Conservation (phyloP, 2,329 filamentous ascomycete genomes). For the Cladosporium sp. region DNA sequence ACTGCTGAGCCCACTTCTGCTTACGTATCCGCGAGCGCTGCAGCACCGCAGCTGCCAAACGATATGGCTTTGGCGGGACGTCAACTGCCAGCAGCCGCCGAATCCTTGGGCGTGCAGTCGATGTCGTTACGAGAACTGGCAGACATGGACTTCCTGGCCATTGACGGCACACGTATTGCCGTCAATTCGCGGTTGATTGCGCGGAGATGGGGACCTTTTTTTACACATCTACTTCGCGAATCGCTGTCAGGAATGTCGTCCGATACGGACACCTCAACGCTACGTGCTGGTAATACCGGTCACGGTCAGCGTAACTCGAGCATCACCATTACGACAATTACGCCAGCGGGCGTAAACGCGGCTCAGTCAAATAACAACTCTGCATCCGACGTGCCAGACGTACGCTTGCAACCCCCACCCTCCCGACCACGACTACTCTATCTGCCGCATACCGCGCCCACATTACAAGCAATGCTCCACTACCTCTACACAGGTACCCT, state of each 20-base stretch:
- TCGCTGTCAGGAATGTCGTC: slow-evolving; percentile 61
- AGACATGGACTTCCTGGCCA: slow-evolving; percentile 94
- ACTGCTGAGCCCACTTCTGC: slow-evolving; percentile 72
- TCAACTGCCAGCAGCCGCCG: slow-evolving; percentile 69
- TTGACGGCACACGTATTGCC: slow-evolving; percentile 85
- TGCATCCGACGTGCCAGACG: slow-evolving; percentile 48
- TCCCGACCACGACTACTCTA: slow-evolving; percentile 82
- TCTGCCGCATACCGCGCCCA: slow-evolving; percentile 85
- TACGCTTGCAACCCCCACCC: slow-evolving; percentile 49
- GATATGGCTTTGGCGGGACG: slow-evolving; percentile 67
- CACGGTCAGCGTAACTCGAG: slow-evolving; percentile 70
- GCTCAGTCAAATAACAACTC: slow-evolving; percentile 46
- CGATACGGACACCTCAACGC: slow-evolving; percentile 68
- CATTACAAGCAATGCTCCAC: slow-evolving; percentile 83
- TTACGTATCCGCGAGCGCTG: slow-evolving; percentile 77
- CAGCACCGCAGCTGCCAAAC: slow-evolving; percentile 33
- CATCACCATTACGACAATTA: slow-evolving; percentile 71
- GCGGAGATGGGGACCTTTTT: slow-evolving; percentile 90
- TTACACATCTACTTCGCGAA: slow-evolving; percentile 84
- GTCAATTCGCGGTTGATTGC: slow-evolving; percentile 88
- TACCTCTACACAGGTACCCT: slow-evolving; percentile 91
- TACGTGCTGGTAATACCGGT: slow-evolving; percentile 55
- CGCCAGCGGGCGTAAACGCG: slow-evolving; percentile 36
- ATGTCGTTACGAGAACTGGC: slow-evolving; percentile 77
- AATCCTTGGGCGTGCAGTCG: slow-evolving; percentile 79